Evolutionary conservation across 768 basidiomycete genomes (phyloP).

Genomic region (Brasilioporus rufonigricans): DNA sequence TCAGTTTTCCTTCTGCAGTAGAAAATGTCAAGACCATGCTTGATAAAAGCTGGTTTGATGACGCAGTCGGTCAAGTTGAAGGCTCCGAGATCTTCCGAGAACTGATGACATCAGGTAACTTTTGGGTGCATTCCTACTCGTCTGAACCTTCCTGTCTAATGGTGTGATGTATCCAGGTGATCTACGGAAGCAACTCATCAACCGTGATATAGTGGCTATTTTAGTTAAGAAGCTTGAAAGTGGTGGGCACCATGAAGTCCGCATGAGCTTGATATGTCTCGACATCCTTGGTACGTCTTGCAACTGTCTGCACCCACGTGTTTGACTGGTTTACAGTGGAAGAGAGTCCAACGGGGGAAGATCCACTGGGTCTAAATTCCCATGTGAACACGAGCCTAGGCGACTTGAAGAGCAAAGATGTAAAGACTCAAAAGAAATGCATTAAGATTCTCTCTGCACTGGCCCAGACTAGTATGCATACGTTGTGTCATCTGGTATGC

Average conservation of each 20-base stretch:
- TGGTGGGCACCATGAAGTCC: not conserved
- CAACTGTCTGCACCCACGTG: not conserved
- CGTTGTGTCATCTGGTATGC: not conserved
- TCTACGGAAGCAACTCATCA: not conserved
- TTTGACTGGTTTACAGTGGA: not conserved
- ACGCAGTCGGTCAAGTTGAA: constrained; percentile 9
- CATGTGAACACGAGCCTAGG: not conserved
- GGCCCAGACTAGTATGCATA: not conserved
- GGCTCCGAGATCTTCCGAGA: not conserved
- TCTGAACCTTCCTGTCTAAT: not conserved
- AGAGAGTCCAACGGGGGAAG: too few relatives aligned
- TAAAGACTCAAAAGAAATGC: not conserved
- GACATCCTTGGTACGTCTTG: not conserved
- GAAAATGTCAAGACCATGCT: not conserved
- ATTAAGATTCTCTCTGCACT: not conserved
- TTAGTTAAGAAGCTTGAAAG: not conserved
- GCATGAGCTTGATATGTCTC: too few relatives aligned
- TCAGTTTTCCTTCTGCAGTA: not conserved
- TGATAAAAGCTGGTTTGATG: constrained; percentile 14
- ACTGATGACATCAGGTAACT: constrained; percentile 5
- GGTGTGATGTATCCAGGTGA: not conserved
- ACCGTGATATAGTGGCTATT: not conserved
- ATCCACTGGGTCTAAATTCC: not conserved
- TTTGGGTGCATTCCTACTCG: not conserved
- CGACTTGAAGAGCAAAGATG: not conserved